A percentile compares a stretch with the other conserved stretches of the same genome.
Conservation (phyloP, 352 stramenopile genomes). For the Pythium plurisporium region DNA sequence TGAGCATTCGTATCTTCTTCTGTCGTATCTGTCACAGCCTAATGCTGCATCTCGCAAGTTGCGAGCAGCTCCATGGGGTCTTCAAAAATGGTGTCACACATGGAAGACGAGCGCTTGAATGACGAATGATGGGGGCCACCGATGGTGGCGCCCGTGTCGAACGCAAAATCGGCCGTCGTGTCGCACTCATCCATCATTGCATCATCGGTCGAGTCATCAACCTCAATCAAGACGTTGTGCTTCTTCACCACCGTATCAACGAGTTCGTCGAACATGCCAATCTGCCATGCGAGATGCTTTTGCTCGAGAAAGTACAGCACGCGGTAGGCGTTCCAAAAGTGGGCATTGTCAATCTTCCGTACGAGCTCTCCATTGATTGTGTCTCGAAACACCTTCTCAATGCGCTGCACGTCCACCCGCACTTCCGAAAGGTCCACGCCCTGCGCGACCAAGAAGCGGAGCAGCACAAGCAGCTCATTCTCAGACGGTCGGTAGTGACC, state of each 20-base stretch:
- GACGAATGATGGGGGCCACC: slow-evolving; percentile 1
- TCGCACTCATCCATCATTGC: slow-evolving; percentile 42
- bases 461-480: slow-evolving; percentile 91
- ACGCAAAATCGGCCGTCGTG: slow-evolving; percentile 17
- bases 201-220: slow-evolving; percentile 45
- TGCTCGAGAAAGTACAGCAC: slow-evolving; percentile 71
- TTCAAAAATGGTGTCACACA: slow-evolving; percentile 38
- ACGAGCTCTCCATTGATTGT: slow-evolving; percentile 65
- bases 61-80: slow-evolving; percentile 37
- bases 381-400: slow-evolving; percentile 93
- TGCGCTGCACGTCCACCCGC: slow-evolving; percentile 94
- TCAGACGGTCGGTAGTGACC: slow-evolving; percentile 96
- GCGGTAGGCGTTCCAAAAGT: slow-evolving; percentile 77
- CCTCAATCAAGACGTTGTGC: slow-evolving; percentile 25
- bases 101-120: slow-evolving; percentile 10
- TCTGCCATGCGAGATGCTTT: slow-evolving; percentile 77
- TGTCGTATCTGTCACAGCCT: neutral
- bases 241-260: slow-evolving; percentile 62
- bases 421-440: slow-evolving; percentile 89
- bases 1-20: slow-evolving; percentile 1
- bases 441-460: slow-evolving; percentile 91
- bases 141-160: slow-evolving; percentile 6
- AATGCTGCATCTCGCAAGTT: slow-evolving; percentile 36
- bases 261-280: slow-evolving; percentile 72
- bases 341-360: slow-evolving; percentile 79